Base-by-base conservation (phyloP, 2,329 filamentous ascomycete genomes). In the Hypoxylon rubiginosum region DNA sequence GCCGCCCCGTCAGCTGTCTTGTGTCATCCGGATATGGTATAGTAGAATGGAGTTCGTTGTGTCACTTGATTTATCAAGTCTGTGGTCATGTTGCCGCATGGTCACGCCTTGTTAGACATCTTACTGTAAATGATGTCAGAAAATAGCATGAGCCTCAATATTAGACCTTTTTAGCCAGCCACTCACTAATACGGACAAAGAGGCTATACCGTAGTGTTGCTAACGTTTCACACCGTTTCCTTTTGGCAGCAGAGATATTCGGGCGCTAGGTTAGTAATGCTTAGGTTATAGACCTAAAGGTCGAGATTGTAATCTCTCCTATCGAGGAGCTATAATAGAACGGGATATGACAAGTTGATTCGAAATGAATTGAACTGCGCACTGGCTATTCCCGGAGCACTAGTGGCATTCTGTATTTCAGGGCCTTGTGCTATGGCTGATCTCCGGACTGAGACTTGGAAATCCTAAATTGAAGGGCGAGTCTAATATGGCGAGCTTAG, bases 51-150 rank as follows among this genome's bases (percentile, higher is more conserved):
- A 26, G 28, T 32, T 67, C 26, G 30, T 54, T n/a, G 57, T 46
- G 64, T 69, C 67, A 67, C 67, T 69, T 69, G 67, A 69, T 63
- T 55, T 57, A 51, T n/a, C 11, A 58, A 30, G 46, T 24, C 67
- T 67, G 67, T 58, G 46, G 64, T 60, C 46, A 60, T 30, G 49
- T 54, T 56, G 30, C 58, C 58, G 24, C 48, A 62, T 62, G 55
- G 62, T 62, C 54, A 53, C 21, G 55, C 32, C 45, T 54, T 21
- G 36, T 43, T 17, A 24, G 43, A 13, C 39, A 39, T 50, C 30
- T 39, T 19, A n/a, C 21, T 41, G 26, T 45, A 32, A 53, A 43
- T 54, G 55, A 58, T 59, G 58, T 63, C 58, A 62, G 50, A 62
- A 59, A 49, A 43, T 41, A 36, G 21, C 24, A n/a, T 11, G 19